Evolutionary conservation across 2,329 filamentous ascomycete genomes (phyloP), one percentile per base, ranked within the genome.

Genomic region (Meredithiella fracta): DNA sequence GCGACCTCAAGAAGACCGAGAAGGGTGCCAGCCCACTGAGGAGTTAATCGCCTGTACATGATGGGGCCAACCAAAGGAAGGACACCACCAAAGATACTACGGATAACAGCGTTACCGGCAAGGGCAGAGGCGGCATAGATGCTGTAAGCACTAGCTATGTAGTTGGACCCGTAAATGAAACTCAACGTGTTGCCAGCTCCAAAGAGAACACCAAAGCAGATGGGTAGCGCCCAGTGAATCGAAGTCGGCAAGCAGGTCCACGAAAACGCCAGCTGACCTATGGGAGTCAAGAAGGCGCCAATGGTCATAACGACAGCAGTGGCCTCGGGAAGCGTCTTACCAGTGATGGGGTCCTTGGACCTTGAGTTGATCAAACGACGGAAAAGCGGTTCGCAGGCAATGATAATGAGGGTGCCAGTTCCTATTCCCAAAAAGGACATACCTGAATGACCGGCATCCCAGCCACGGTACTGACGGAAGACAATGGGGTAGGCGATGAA

Each of bases 401-500:
- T 79, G 53, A 75, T 74, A 1, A 83, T 64, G 62, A 83, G 68
- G 1, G 76, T 80, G 50, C 85, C 83, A 17, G 77, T 67, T n/a
- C 76, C 79, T 20, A 81, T 72, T n/a, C 78, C 90, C 4, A 83
- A 63, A 67, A 94, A 96, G 1, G 87, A 78, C 1, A 96, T 77
- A 0, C 90, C 89, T 0, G 82, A 80, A 37, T 85, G 68, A 1
- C 85, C 82, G 0, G 83, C 73, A 1, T 74, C 74, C 90, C 89
- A 96, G 59, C 86, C 86, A 17, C 90, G 83, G 58, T 77, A 65
- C 42, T 83, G 72, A 9, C 75, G 73, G 68, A 92, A 95, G 58
- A 94, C 84, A 58, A 94, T 84, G 0, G 89, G 89, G 66, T 94
- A 94, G 11, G 86, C 87, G 15, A 94, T 83, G 70, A 95, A 95